These are phyloP conservation scores for Pyrenophora teres DNA, from an alignment of 2,329 filamentous ascomycete species.

Conservation along the genomic window DNA sequence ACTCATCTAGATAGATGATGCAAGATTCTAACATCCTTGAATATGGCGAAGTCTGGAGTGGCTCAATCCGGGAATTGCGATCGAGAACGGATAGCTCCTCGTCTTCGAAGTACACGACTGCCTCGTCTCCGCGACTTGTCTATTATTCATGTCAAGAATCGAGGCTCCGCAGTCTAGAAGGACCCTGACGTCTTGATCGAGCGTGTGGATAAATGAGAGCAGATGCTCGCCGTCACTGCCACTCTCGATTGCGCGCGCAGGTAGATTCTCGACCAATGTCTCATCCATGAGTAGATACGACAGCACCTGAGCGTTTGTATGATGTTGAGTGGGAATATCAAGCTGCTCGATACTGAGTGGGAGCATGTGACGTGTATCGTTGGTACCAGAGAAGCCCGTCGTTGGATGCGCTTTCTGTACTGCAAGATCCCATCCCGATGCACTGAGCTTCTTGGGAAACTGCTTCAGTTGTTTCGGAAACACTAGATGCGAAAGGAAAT, in stretches of 20 bases:
- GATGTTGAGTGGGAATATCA: constrained; percentile 59
- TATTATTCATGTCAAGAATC: constrained; percentile 63
- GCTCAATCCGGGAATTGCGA: constrained; percentile 52
- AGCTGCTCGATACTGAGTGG: constrained; percentile 62
- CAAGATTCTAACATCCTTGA: constrained; percentile 61
- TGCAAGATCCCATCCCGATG: constrained; percentile 71
- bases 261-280: constrained; percentile 38
- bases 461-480: constrained; percentile 67
- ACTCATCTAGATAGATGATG: constrained; percentile 71
- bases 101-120: constrained; percentile 61
- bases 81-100: constrained; percentile 63
- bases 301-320: constrained; percentile 72
- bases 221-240: constrained; percentile 27
- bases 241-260: constrained; percentile 1
- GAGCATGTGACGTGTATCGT: constrained; percentile 64
- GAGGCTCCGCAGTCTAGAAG: constrained; percentile 73
- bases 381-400: constrained; percentile 73
- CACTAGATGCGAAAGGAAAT: constrained; percentile 62
- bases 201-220: no score
- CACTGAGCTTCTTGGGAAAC: constrained; percentile 66
- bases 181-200: background rate
- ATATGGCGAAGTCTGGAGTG: constrained; percentile 64
- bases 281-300: constrained; percentile 59
- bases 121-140: constrained; percentile 50
- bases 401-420: constrained; percentile 54